Evolutionary conservation across 495 filamentous ascomycete genomes (phyloP), one percentile per base, ranked within the genome.

Genomic region (Clavariopsis aquatica): DNA sequence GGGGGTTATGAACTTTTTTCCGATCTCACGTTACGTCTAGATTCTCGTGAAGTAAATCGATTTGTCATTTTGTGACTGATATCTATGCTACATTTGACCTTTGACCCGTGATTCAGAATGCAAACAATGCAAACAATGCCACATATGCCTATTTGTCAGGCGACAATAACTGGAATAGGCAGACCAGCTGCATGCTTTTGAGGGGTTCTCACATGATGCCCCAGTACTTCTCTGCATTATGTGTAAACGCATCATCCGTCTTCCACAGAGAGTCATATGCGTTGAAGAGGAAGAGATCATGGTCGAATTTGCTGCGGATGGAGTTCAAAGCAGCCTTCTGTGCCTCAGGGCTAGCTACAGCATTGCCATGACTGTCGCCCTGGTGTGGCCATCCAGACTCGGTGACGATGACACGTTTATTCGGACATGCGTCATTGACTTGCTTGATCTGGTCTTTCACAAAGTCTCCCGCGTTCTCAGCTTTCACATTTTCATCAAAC

Each of bases 341-440:
- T 47, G 92, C 85, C 17, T 78, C 75, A 17, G 69, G 60, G 5
- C 84, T 83, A 0, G 90, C 88, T 0, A 91, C 80, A 24, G 89
- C 90, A 22, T 65, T 59, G 0, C 83, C 82, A 67, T 93, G 92
- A 10, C 83, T 55, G 3, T 78, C 61, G 2, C 92, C 92, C 49
- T 80, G 68, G 63, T 76, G 78, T 20, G 92, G 92, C 92, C 92
- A 96, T n/a, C 92, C 92, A 1, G 86, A 85, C 76, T 96, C 92
- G 3, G 86, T 90, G 49, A 89, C 84, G 23, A 88, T 69, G 12
- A 81, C 79, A 3, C 75, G 76, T 71, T 89, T 90, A 15, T 80
- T 81, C 23, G 78, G 76, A 51, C 79, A 82, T n/a, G 79, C 78
- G 0, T 78, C 71, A 17, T 76, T 76, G 41, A 96, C 81, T 27